Evolutionary conservation across 1,284 basidiomycete species (phyloP), one percentile per base, ranked within the genome.

Genomic region (Moesziomyces parantarcticus): DNA sequence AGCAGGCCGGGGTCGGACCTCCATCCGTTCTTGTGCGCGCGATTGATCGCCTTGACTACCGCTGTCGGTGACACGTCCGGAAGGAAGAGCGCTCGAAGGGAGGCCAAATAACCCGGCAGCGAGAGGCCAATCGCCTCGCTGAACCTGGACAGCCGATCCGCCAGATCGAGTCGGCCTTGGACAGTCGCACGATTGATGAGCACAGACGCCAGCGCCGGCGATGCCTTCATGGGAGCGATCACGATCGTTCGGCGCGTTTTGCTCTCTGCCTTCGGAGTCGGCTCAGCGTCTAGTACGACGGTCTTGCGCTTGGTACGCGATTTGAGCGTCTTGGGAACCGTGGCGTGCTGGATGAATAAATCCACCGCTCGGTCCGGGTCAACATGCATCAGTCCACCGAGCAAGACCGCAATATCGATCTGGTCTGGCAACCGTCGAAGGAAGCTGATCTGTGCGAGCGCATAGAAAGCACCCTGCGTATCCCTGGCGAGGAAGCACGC

Each of bases 141-240:
- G 41, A 68, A 64, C 13, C 40, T 26, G 18, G 54, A 45, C 43
- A 73, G 48, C 34, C 45, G 56, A 26, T 60, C 50, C 13, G 55
- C 55, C 47, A 73, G 44, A 21, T 73, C 70, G 18, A 52, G 9
- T 3, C 70, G 56, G 13, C 49, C 22, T 32, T 56, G 58, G 5
- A 55, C 58, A 8, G 63, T 44, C 16, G 46, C 48, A 25, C 69
- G 56, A 4, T 58, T 22, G 45, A 72, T 52, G 18, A 72, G 59
- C 53, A 46, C 45, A 23, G 69, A 63, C 5, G 46, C 56, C 20
- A 66, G 51, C 23, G 16, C 21, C 1, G 59, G 44, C 3, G 59
- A 59, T 7, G 63, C 51, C 32, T 47, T 52, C 69, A 72, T 72
- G n/a, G 69, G 69, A 11, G 69, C 63, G 14, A 72, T 16, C n/a